A percentile compares a stretch with the other conserved stretches of the same genome.
Conservation (phyloP, 371 early-diverging fungal species). For the Circinella umbellata region DNA sequence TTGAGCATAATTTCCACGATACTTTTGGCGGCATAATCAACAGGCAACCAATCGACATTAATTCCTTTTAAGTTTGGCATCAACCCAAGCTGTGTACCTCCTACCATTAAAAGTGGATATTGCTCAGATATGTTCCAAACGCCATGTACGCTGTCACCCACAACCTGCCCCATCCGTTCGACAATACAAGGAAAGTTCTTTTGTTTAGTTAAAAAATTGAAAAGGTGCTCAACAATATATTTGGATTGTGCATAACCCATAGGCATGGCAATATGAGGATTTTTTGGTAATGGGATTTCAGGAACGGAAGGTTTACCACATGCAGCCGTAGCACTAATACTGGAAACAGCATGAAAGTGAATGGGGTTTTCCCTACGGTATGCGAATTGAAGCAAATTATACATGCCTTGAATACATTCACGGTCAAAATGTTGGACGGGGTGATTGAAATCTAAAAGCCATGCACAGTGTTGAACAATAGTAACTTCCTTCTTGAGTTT, state of each 20-base stretch:
- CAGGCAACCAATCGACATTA: constrained; percentile 43
- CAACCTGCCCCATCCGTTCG: constrained; percentile 49
- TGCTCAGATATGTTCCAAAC: constrained; percentile 52
- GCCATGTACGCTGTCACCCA: constrained; percentile 41
- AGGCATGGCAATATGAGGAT: constrained; percentile 37
- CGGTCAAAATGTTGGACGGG: constrained; percentile 39
- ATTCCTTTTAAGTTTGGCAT: constrained; percentile 14
- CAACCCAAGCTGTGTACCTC: constrained; percentile 30
- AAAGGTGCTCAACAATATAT: constrained; percentile 43
- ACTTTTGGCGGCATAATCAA: constrained; percentile 34
- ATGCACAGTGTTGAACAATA: constrained; percentile 42
- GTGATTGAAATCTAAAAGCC: constrained; percentile 45
- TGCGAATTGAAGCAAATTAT: constrained; percentile 41
- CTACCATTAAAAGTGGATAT: constrained; percentile 41
- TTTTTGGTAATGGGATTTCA: constrained; percentile 33
- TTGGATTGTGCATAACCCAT: constrained; percentile 56
- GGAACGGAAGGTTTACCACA: constrained; percentile 14
- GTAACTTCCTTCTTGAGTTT: constrained; percentile 35
- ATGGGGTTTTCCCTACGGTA: constrained; percentile 35
- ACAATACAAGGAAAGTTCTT: constrained; percentile 42
- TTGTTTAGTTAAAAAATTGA: constrained; percentile 30
- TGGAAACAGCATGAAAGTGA: constrained; percentile 45
- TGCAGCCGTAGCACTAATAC: constrained; percentile 34
- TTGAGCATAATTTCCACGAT: constrained; percentile 38
- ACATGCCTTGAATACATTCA: constrained; percentile 41